Conservation (phyloP, 225 moss, liverwort and hornwort genomes). For the Sphagnum contortum region DNA sequence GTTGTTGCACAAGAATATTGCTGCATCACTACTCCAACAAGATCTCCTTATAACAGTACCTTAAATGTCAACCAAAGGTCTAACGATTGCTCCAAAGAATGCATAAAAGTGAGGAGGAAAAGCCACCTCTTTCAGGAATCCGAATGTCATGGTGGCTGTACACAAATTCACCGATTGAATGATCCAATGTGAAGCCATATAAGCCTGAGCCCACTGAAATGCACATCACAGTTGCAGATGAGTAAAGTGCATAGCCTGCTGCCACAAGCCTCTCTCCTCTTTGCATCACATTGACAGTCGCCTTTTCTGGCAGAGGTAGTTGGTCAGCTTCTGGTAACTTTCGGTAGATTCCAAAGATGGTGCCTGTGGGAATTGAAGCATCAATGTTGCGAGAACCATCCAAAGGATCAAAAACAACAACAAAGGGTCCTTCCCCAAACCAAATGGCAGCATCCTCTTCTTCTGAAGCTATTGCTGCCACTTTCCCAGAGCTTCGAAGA, state of each 20-base stretch:
- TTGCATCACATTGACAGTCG: constrained; percentile 68
- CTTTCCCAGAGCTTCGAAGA: constrained; percentile 73
- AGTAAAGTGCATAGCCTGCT: constrained; percentile 89
- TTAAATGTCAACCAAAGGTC: no score
- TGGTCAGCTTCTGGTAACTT: constrained; percentile 35
- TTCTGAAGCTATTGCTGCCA: constrained; percentile 84
- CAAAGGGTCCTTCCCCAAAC: constrained; percentile 70
- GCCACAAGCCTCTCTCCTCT: constrained; percentile 71
- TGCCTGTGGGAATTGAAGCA: constrained; percentile 93
- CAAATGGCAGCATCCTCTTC: constrained; percentile 83
- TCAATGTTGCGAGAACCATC: constrained; percentile 98
- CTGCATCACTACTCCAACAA: no score
- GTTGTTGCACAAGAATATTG: no score
- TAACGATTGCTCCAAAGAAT: no score
- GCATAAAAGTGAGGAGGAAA: no score
- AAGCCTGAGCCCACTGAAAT: constrained; percentile 71
- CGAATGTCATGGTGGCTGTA: constrained; percentile 67
- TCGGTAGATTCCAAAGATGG: constrained; percentile 85
- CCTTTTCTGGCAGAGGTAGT: constrained; percentile 56
- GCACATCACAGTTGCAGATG: constrained; percentile 80
- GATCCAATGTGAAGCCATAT: constrained; percentile 82
- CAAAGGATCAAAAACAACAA: constrained; percentile 87
- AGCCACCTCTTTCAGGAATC: constrained; percentile 83
- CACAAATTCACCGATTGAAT: constrained; percentile 66
- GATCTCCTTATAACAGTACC: no score